A percentile compares a stretch with the other conserved stretches of the same genome.
Evolutionary conservation across 768 basidiomycete species (phyloP).

Genomic region (Lepiota subincarnata): DNA sequence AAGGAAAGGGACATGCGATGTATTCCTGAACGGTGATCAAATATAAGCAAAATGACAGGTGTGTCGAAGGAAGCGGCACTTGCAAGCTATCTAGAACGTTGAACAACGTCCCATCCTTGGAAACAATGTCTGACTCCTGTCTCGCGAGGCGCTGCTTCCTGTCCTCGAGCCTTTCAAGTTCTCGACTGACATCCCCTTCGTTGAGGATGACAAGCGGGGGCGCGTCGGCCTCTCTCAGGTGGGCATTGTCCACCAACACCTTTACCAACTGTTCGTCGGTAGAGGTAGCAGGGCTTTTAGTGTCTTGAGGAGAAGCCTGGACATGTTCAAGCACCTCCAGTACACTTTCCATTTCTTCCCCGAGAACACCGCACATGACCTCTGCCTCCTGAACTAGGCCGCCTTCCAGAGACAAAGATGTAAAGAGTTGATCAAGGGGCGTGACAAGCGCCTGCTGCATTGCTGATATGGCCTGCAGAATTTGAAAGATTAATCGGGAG

Average conservation of each 20-base stretch:
- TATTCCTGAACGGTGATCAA: not conserved
- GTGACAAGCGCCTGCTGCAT: not conserved
- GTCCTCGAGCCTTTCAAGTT: too few species aligned
- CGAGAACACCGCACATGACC: slow-evolving; percentile 28
- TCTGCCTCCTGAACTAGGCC: slow-evolving; percentile 22
- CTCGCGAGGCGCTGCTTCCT: too few species aligned
- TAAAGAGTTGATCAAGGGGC: slow-evolving; percentile 19
- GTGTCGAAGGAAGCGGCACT: not conserved
- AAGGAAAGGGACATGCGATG: slow-evolving; percentile 17
- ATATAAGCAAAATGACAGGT: not conserved
- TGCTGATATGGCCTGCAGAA: not conserved
- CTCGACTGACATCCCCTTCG: too few species aligned
- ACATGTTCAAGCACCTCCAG: slow-evolving; percentile 11
- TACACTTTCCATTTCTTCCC: slow-evolving; percentile 29
- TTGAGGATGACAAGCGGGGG: too few species aligned
- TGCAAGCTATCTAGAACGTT: not conserved
- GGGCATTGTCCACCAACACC: too few species aligned
- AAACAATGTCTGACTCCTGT: too few species aligned
- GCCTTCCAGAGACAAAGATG: slow-evolving; percentile 19
- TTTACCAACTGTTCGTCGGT: too few species aligned
- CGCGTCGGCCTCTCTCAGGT: too few species aligned
- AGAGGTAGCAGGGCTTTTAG: too few species aligned
- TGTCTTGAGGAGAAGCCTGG: too few species aligned
- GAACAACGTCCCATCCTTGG: not conserved
- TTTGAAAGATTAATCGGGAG: not conserved